Evolutionary conservation across 2,329 filamentous ascomycete species (phyloP), one percentile per base, ranked within the genome.

Genomic region (Dissoconium aciculare): DNA sequence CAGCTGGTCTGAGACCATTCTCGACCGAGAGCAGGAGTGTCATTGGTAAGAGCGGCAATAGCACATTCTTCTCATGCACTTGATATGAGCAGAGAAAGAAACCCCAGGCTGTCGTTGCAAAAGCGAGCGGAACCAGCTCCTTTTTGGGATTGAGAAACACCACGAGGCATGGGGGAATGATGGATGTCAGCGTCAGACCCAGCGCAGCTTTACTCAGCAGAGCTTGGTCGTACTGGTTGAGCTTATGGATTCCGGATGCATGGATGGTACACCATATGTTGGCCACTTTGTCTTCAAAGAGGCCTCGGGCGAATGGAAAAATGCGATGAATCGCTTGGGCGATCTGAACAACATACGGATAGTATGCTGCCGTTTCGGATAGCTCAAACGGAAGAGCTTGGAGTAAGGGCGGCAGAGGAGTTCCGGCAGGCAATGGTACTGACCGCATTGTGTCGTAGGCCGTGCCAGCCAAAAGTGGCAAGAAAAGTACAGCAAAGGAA

Each of bases 81-180:
- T 98, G 89, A 54, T 92, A 98, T 46, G 83, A 91, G 60, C 91
- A 95, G 11, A 98, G 64, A 54, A 95, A 98, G 63, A 98, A 98
- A 0, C 79, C 87, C 89, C 89, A 98, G 2, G 85, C 80, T 0
- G 81, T 84, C 2, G 79, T 69, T 2, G 85, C 78, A 35, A 95
- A 71, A 0, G 81, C 81, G 19, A 81, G 67, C 1, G 84, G 84
- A 10, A 95, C 59, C 4, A 89, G 64, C 25, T 76, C 70, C 45
- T 78, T 85, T 28, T 71, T 70, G 0, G 89, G 89, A 29, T 74
- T 74, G 33, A 83, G 52, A 51, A 93, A 80, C 15, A 95, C 66
- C 29, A 93, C 66, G 3, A 78, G 44, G 49, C 84, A 93, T 0
- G 87, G 77, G 0, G 83, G 75, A 1, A 79, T 53, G 34, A 94